Evolutionary conservation across 2,329 filamentous ascomycete species (phyloP), one percentile per base, ranked within the genome.

Genomic region (Basipetospora sp.): DNA sequence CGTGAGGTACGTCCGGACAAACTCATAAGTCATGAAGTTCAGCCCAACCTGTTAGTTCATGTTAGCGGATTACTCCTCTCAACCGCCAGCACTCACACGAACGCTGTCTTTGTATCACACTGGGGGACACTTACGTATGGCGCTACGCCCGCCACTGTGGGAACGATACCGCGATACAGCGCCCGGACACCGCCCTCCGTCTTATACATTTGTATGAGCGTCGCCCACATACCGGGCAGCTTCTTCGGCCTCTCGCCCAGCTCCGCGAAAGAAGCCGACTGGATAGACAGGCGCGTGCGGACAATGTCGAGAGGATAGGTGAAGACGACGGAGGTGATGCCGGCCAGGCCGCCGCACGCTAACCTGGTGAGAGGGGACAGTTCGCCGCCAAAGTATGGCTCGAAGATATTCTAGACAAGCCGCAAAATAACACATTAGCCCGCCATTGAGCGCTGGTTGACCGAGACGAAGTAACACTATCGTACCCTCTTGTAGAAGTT

Each of bases 11-110:
- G 77, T 76, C 43, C 90, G 77, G 41, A 87, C 79, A 34, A 80
- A 80, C 58, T 98, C 90, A 59, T 98, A 98, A 5, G 84, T 85
- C 86, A 96, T 96, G 58, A 98, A 98, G 57, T 98, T 98, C 39
- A 98, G 67, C 28, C 90, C 90, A 43, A 98, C 81, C 79, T n/a
- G n/a, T n/a, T n/a, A n/a, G n/a, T n/a, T n/a, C n/a, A n/a, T n/a
- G n/a, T n/a, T n/a, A n/a, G n/a, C n/a, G n/a, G n/a, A n/a, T n/a
- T n/a, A n/a, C n/a, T n/a, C n/a, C n/a, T n/a, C n/a, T n/a, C n/a
- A n/a, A n/a, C n/a, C n/a, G n/a, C n/a, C n/a, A n/a, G n/a, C n/a
- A n/a, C n/a, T n/a, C n/a, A n/a, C n/a, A n/a, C n/a, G n/a, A n/a
- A n/a, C n/a, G n/a, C n/a, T n/a, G n/a, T n/a, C n/a, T n/a, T n/a